Evolutionary conservation across 345 rosid genomes (phyloP), one percentile per base, ranked within the genome.

Genomic region (Gossypium arboreum): DNA sequence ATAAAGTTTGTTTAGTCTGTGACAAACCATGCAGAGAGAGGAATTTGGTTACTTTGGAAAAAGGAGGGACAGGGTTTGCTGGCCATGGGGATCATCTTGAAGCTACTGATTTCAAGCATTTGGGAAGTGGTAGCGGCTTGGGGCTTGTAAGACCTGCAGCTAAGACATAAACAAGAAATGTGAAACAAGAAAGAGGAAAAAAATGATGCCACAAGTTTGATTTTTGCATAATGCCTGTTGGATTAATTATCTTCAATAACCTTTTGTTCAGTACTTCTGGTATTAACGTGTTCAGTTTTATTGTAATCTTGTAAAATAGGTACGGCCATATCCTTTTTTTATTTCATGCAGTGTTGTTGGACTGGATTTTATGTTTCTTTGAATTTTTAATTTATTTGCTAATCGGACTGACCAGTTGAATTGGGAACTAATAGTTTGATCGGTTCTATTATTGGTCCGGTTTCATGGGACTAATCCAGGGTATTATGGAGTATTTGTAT

Each of bases 71-170:
- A 0, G 97, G 99, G 45, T 95, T 87, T 79, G 80, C 98, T 15
- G 99, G 89, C 22, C 99, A 95, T 10, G 98, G 79, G 9, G 93
- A 93, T 79, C 73, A 84, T 80, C 97, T 95, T 34, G 83, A 93
- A 73, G 99, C 98, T 13, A 87, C 79, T 51, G 97, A 95, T 47
- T 93, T 90, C 80, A 91, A 95, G 85, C 99, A 95, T 89, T 79
- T 93, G 88, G 99, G 99, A 60, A 93, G 98, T 69, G 99, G 99
- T 55, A 79, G 86, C 3, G 99, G 99, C 34, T 84, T 95, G 74
- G 98, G 99, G 67, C 90, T 93, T 48, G 93, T 95, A 64, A 86
- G 98, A 76, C 97, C 92, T 77, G 85, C 87, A 57, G 75, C 77
- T 24, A 90, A 87, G 82, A 90, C 95, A 72, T 87, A 83, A 83